A percentile compares a stretch with the other conserved stretches of the same genome.
Evolutionary conservation across 1,284 basidiomycete species (phyloP).

Genomic region (Anthracocystis walkeri): DNA sequence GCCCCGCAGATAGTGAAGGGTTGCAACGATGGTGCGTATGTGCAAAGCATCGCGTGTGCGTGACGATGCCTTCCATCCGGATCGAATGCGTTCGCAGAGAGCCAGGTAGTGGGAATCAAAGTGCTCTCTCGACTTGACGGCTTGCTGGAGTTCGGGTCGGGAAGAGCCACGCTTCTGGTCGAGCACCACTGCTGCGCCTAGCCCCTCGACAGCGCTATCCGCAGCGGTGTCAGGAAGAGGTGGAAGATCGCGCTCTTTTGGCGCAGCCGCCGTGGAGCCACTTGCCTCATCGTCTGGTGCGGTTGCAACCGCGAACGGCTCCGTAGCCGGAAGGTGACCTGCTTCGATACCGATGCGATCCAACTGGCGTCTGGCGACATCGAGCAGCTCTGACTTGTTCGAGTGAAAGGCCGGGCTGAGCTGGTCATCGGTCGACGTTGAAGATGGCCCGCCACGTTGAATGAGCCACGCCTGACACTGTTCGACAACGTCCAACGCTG

Average conservation of each 20-base stretch:
- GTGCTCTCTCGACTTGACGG: slow-evolving; percentile 72
- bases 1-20: slow-evolving; percentile 76
- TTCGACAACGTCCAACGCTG: slow-evolving; percentile 85
- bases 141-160: slow-evolving; percentile 76
- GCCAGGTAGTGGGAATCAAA: slow-evolving; percentile 63
- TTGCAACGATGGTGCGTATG: slow-evolving; percentile 84
- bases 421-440: slow-evolving; percentile 32
- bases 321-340: slow-evolving; percentile 78
- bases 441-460: slow-evolving; percentile 40
- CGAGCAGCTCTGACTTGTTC: slow-evolving; percentile 81
- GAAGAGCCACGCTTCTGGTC: slow-evolving; percentile 27
- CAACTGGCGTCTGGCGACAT: slow-evolving; percentile 81
- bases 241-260: slow-evolving; percentile 39
- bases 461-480: slow-evolving; percentile 82
- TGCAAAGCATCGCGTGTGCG: slow-evolving; percentile 85
- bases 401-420: slow-evolving; percentile 60
- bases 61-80: slow-evolving; percentile 81
- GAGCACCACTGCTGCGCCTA: slow-evolving; percentile 10
- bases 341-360: slow-evolving; percentile 81
- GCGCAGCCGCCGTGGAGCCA: too few species aligned
- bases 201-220: background rate
- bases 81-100: slow-evolving; percentile 82
- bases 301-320: slow-evolving; percentile 73
- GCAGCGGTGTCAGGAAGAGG: slow-evolving; percentile 19
- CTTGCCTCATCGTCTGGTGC: background rate